Conservation (phyloP, 495 filamentous ascomycete genomes). For the Eremomyces bilateralis region DNA sequence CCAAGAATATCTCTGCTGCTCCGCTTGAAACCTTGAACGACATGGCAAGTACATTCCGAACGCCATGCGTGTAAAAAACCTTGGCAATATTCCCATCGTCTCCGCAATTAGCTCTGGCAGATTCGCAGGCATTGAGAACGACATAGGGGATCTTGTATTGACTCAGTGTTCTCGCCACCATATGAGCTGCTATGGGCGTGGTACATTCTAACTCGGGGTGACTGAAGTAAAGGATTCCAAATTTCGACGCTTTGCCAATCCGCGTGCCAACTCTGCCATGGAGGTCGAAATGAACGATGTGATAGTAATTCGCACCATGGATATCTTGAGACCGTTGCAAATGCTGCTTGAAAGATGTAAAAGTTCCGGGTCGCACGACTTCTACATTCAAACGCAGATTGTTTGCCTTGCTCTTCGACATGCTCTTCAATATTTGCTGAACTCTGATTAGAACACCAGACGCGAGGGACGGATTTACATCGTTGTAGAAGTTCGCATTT, state of each 20-base stretch:
- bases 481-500: too few species aligned
- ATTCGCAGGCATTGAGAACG: constrained; percentile 2
- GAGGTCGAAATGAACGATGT: constrained; percentile 1
- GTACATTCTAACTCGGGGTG: neutral
- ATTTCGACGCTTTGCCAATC: neutral
- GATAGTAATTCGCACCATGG: neutral
- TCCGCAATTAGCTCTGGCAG: neutral
- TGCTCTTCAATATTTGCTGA: neutral
- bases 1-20: neutral
- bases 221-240: neutral
- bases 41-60: neutral
- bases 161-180: neutral
- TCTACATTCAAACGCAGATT: neutral
- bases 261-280: neutral
- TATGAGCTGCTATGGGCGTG: neutral
- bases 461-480: neutral
- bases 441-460: neutral
- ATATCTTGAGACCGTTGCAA: neutral
- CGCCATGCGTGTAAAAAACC: neutral
- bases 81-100: neutral
- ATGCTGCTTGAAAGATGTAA: neutral
- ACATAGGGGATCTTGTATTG: neutral
- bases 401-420: neutral
- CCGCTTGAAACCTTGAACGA: neutral
- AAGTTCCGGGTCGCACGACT: neutral